Base-by-base conservation (phyloP, 257 asterid species). In the Leonotis leonurus region DNA sequence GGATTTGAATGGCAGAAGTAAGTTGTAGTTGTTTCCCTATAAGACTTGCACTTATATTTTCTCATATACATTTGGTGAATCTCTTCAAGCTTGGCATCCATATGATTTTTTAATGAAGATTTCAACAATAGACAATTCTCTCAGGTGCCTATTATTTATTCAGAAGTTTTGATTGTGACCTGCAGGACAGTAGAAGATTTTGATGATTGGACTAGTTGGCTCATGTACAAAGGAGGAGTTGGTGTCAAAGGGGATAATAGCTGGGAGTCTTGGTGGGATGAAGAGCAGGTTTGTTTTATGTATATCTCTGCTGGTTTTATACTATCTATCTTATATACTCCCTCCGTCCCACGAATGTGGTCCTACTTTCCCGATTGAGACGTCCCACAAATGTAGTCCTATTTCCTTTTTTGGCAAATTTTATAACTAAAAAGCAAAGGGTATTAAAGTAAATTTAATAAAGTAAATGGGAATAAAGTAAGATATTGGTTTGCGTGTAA, bases 261-360 rank as follows among this genome's bases (percentile, higher is more conserved):
- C 68, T 93, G 99, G 99, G 99, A 93, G 79, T 89, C 97, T 51
- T 93, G 99, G 99, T 93, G 99, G 99, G 99, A 87, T 56, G 99
- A 93, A 78, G 99, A 93, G 75, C 97, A 89, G 97, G 99, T 92
- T 11, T 59, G 68, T 64, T 65, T 26, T 48, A 51, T 27, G 18
- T 52, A 72, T 60, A 39, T 54, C n/a, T n/a, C n/a, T 58, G 32
- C 61, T 64, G 33, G 49, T 33, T 25, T 55, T 32, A n/a, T n/a
- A n/a, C n/a, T n/a, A n/a, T n/a, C n/a, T n/a, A n/a, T n/a, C n/a
- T n/a, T n/a, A n/a, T n/a, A n/a, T n/a, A n/a, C n/a, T n/a, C n/a
- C n/a, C n/a, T n/a, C n/a, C n/a, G n/a, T n/a, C n/a, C n/a, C n/a
- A n/a, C n/a, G n/a, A n/a, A n/a, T n/a, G n/a, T n/a, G n/a, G n/a